Conservation (phyloP, 1,139 yeast species). For the Dujonia santamariae region DNA sequence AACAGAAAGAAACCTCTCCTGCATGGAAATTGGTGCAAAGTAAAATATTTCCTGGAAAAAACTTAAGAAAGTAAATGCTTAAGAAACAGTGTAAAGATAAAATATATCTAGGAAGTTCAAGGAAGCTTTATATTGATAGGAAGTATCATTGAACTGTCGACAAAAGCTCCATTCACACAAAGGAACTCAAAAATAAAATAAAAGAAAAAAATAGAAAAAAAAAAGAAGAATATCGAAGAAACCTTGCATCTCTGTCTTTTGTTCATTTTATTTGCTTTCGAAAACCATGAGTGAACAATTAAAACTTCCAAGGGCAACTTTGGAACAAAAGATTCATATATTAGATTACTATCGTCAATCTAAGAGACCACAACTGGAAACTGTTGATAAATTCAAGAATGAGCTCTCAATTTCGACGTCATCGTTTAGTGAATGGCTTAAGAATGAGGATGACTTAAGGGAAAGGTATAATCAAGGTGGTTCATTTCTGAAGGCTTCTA, state of each 20-base stretch:
- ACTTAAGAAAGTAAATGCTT: too few relatives aligned
- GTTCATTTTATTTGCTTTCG: too few relatives aligned
- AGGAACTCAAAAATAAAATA: too few relatives aligned
- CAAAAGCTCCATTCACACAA: too few relatives aligned
- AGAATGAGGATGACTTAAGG: constrained; percentile 49
- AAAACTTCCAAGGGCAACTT: constrained; percentile 53
- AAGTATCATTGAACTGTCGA: too few relatives aligned
- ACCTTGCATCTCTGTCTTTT: too few relatives aligned
- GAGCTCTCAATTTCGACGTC: constrained; percentile 54
- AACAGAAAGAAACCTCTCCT: constrained; percentile 7
- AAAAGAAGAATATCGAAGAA: not conserved
- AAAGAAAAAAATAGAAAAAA: too few relatives aligned
- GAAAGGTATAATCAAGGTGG: constrained; percentile 38
- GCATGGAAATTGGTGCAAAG: constrained; percentile 5
- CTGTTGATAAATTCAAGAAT: constrained; percentile 50
- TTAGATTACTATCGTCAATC: constrained; percentile 49
- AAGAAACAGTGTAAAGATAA: too few relatives aligned
- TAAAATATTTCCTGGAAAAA: not conserved
- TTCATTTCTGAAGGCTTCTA: constrained; percentile 35
- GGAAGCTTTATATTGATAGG: too few relatives aligned
- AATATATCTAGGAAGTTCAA: too few relatives aligned
- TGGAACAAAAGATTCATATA: constrained; percentile 56
- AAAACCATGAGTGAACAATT: too few relatives aligned
- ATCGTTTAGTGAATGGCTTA: constrained; percentile 59
- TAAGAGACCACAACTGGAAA: constrained; percentile 54